Percentiles rank a stretch among this genome's conserved stretches.
Conservation (phyloP, 345 rosid species). For the Populus davidiana region DNA sequence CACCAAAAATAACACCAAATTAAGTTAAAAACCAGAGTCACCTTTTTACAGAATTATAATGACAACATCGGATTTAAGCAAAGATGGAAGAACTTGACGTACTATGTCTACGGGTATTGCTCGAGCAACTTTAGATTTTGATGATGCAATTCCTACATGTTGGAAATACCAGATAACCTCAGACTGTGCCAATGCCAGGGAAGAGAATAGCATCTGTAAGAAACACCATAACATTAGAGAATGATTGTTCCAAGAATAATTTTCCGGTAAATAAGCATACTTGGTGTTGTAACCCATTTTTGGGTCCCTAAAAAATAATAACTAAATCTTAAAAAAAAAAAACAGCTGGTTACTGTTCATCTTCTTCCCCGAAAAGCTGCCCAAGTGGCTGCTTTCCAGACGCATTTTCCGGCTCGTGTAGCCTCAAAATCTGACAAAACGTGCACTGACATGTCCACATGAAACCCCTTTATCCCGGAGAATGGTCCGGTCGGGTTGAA, state of each 20-base stretch:
- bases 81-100: slow-evolving; percentile 28
- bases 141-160: slow-evolving; percentile 84
- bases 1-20: slow-evolving; percentile 24
- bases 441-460: too few species aligned
- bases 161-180: slow-evolving; percentile 98
- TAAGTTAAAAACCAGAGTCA: background rate
- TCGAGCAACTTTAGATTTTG: slow-evolving; percentile 73
- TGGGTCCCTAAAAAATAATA: too few species aligned
- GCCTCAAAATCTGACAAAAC: too few species aligned
- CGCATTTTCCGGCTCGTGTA: too few species aligned
- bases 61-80: background rate
- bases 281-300: too few species aligned
- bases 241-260: background rate
- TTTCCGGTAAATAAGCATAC: too few species aligned
- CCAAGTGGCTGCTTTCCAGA: too few species aligned
- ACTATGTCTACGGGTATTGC: slow-evolving; percentile 77
- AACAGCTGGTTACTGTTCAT: too few species aligned
- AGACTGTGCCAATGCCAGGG: slow-evolving; percentile 90
- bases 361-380: too few species aligned
- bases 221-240: slow-evolving; percentile 20
- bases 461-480: too few species aligned
- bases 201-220: slow-evolving; percentile 90
- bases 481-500: too few species aligned
- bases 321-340: too few species aligned
- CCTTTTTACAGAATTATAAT: background rate